Percentiles rank a stretch among this genome's conserved stretches.
Evolutionary conservation across 352 stramenopile genomes (phyloP).

Genomic region (Thraustochytrium striatum): DNA sequence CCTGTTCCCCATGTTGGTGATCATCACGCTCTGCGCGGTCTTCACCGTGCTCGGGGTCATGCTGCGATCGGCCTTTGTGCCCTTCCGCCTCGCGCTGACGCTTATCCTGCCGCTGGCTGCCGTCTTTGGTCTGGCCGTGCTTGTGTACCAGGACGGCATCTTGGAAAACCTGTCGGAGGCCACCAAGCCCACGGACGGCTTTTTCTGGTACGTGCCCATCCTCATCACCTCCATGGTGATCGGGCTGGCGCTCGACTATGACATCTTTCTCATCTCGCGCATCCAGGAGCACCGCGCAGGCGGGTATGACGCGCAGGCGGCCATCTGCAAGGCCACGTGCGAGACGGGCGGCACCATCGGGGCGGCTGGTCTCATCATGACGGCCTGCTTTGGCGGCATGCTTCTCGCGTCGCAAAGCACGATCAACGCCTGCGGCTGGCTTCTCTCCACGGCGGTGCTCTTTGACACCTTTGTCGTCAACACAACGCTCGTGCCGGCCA

Average conservation of each 20-base stretch:
- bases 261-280: constrained; percentile 56
- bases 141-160: constrained; percentile 56
- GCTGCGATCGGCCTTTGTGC: constrained; percentile 53
- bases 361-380: constrained; percentile 57
- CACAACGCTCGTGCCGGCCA: constrained; percentile 54
- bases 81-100: constrained; percentile 52
- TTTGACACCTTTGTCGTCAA: constrained; percentile 59
- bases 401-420: constrained; percentile 45
- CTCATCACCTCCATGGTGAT: constrained; percentile 58
- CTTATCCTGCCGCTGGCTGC: constrained; percentile 53
- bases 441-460: constrained; percentile 54
- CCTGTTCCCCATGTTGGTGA: constrained; percentile 53
- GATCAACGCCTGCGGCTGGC: constrained; percentile 56
- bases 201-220: constrained; percentile 57
- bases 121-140: constrained; percentile 54
- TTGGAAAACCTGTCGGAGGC: constrained; percentile 36
- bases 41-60: constrained; percentile 57
- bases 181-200: constrained; percentile 26
- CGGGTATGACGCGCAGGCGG: constrained; percentile 44
- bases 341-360: constrained; percentile 50
- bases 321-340: constrained; percentile 42
- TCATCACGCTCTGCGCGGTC: constrained; percentile 53
- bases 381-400: constrained; percentile 55
- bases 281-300: constrained; percentile 55
- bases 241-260: constrained; percentile 58